Base-by-base conservation (phyloP, 1,139 yeast species). In the Suhomyces coccinellae region DNA sequence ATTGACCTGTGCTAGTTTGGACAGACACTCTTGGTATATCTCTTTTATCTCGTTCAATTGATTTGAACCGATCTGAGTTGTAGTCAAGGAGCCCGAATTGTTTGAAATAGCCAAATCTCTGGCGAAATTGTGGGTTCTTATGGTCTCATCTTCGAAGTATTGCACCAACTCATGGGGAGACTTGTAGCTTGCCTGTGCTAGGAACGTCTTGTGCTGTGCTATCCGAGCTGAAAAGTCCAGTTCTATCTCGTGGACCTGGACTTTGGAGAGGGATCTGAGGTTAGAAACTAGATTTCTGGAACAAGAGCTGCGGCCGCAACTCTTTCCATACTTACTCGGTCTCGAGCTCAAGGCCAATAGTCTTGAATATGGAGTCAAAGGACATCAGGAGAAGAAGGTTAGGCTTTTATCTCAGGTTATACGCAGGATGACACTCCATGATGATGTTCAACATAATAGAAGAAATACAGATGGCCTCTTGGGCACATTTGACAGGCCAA, bases 281-380 rank as follows among this genome's bases (percentile, higher is more conserved):
- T 44, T 44, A 44, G 46, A 20, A 20, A 20, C 24, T 20, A 2
- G 24, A 20, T 20, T 20, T 5, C 2, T 20, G 8, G 24, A 6
- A 20, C 7, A 20, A 20, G 5, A 6, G 7, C 4, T 20, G 24
- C 24, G 7, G 24, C 8, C 7, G 24, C 24, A 20, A 20, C 24
- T 4, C 2, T 5, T 2, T n/a, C 9, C 13, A 10, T 12, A 45
- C 48, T 4, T 39, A 45, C 48, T 45, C 48, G 2, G 16, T 24
- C 15, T 39, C 45, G 14, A 45, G 38, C 20, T 45, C 45, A 6
- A 13, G 22, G 7, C 39, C 36, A 16, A 45, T 38, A 10, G 20
- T 30, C 12, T 22, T 30, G 33, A 45, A 45, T 7, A 43, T 38
- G 11, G 24, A 20, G 24, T 20, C 24, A 20, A 20, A 20, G 24